Evolutionary conservation across 2,329 filamentous ascomycete species (phyloP).

Genomic region (Pestalotiopsis sp.): DNA sequence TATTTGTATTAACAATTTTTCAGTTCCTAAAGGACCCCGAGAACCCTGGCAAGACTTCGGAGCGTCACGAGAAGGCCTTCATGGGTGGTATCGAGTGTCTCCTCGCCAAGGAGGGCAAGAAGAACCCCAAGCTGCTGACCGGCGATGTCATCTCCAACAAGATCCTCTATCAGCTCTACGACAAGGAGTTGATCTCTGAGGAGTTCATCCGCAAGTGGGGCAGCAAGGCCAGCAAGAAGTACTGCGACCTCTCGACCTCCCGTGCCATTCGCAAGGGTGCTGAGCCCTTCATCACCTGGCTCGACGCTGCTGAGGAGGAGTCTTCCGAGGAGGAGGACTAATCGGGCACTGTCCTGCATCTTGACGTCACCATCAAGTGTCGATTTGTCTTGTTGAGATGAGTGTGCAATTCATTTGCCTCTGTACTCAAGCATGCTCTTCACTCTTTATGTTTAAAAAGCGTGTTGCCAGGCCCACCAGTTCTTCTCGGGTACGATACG

Average conservation of each 20-base stretch:
- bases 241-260: constrained; percentile 84
- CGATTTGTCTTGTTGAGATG: too few species aligned
- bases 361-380: not conserved
- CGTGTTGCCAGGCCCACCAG: not conserved
- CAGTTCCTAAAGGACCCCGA: constrained; percentile 65
- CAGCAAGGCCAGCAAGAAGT: constrained; percentile 96
- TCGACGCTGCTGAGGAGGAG: constrained; percentile 81
- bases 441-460: not conserved
- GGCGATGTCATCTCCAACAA: constrained; percentile 78
- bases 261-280: constrained; percentile 96
- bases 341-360: not conserved
- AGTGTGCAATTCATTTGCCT: not conserved
- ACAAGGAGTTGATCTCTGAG: constrained; percentile 86
- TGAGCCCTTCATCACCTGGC: constrained; percentile 92
- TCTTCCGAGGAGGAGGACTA: constrained; percentile 60
- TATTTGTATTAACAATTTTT: constrained; percentile 29
- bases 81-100: constrained; percentile 95
- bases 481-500: not conserved
- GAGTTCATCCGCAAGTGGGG: constrained; percentile 91
- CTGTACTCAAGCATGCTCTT: not conserved
- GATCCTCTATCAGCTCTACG: constrained; percentile 87
- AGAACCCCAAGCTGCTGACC: constrained; percentile 72
- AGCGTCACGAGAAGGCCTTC: constrained; percentile 93
- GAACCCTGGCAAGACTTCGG: constrained; percentile 50
- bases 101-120: constrained; percentile 69